phyloP scores from a whole-genome alignment of 2,329 filamentous ascomycete genomes.

The Madurella mycetomatis region DNA sequence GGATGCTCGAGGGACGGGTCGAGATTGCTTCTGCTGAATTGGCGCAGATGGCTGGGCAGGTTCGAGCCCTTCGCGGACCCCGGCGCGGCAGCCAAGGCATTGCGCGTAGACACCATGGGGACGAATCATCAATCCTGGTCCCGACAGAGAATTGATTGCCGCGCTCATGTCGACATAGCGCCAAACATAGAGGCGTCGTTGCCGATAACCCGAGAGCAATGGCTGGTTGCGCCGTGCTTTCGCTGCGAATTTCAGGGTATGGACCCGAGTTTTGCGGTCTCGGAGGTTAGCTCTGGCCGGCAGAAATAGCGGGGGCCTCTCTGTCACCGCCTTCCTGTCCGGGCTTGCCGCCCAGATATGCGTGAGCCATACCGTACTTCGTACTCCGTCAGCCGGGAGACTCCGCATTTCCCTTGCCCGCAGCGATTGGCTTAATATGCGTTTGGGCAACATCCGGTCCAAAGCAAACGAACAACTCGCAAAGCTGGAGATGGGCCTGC shows the following conservation, averaged over 20 bases:
- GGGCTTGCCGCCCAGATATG: too few relatives aligned
- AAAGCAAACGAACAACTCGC: too few relatives aligned
- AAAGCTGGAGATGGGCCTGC: too few relatives aligned
- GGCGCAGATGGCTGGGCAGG: constrained; percentile 51
- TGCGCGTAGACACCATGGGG: constrained; percentile 34
- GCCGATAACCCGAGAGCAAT: not conserved
- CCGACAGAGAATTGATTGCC: not conserved
- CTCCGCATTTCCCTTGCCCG: too few relatives aligned
- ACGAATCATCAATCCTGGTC: constrained; percentile 15
- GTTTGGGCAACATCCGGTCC: too few relatives aligned
- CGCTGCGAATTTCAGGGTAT: not conserved
- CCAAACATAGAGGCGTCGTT: not conserved
- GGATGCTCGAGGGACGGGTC: constrained; percentile 42
- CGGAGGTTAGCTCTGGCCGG: too few relatives aligned
- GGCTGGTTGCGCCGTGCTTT: not conserved
- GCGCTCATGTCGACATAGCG: constrained; percentile 1
- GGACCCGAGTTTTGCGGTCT: too few relatives aligned
- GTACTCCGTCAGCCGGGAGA: too few relatives aligned
- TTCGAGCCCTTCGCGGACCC: constrained; percentile 44
- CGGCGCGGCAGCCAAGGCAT: constrained; percentile 37
- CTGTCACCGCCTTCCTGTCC: too few relatives aligned
- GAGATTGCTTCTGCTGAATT: constrained; percentile 45
- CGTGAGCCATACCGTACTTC: too few relatives aligned
- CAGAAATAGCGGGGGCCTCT: too few relatives aligned
- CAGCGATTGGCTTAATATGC: too few relatives aligned